These are phyloP conservation scores for Globisporangium mamillatum DNA, from an alignment of 352 stramenopile species.

Conservation along the genomic window DNA sequence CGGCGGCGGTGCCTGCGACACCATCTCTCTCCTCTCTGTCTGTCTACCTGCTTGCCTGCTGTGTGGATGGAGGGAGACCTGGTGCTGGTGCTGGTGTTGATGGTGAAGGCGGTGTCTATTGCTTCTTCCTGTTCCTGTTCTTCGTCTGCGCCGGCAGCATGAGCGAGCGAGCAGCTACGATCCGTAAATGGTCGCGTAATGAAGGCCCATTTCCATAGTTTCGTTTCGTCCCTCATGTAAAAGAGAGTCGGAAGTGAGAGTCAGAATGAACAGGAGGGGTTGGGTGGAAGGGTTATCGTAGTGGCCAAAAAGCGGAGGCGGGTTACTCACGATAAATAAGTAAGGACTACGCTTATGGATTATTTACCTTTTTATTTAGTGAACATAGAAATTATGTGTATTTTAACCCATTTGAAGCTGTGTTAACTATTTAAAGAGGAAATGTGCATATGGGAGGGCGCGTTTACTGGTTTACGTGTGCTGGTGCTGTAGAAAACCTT, in stretches of 20 bases:
- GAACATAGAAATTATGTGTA: no score
- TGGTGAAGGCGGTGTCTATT: not conserved
- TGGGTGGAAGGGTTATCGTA: not conserved
- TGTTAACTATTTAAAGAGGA: not conserved
- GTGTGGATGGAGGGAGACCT: not conserved
- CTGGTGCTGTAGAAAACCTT: not conserved
- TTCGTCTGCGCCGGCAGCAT: not conserved
- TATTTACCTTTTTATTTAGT: not conserved
- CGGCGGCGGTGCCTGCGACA: not conserved
- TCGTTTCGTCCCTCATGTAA: not conserved
- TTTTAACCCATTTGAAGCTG: no score
- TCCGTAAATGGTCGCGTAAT: slow-evolving; percentile 1
- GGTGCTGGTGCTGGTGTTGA: not conserved
- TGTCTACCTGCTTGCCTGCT: not conserved
- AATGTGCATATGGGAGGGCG: not conserved
- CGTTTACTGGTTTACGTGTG: not conserved
- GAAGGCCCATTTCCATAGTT: not conserved
- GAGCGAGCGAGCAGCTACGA: slow-evolving; percentile 8
- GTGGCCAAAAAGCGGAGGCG: not conserved
- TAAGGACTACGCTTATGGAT: not conserved
- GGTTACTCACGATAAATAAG: not conserved
- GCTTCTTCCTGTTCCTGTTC: not conserved
- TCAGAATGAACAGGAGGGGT: not conserved
- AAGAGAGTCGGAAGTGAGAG: slow-evolving; percentile 10
- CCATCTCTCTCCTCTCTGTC: not conserved